Evolutionary conservation across 768 basidiomycete species (phyloP).

Genomic region (Serendipita sp.): DNA sequence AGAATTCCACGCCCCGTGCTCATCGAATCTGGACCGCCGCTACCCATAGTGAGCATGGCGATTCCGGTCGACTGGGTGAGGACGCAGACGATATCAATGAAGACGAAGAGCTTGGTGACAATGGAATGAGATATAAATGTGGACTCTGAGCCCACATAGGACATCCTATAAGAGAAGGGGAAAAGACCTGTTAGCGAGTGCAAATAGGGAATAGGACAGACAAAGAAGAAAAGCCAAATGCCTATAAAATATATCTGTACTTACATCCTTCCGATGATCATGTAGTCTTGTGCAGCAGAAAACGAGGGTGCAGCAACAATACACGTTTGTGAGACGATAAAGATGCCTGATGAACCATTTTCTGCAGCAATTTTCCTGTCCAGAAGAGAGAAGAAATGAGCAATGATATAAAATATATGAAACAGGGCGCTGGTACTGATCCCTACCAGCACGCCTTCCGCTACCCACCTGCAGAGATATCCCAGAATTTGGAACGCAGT

Average conservation of each 20-base stretch:
- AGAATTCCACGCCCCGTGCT: not conserved
- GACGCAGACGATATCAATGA: not conserved
- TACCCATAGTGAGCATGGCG: not conserved
- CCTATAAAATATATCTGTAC: not conserved
- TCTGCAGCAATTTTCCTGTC: too few relatives aligned
- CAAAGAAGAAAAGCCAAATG: too few relatives aligned
- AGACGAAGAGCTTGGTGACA: constrained; percentile 7
- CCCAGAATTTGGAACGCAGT: not conserved
- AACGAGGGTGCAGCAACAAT: constrained; percentile 3
- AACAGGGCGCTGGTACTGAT: not conserved
- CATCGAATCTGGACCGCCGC: not conserved
- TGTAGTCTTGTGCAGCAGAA: constrained; percentile 4
- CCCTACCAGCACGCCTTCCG: too few relatives aligned
- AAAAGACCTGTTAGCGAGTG: not conserved
- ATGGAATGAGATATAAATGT: not conserved
- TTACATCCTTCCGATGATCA: not conserved
- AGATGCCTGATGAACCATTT: too few relatives aligned
- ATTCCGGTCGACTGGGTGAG: not conserved
- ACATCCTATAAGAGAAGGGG: not conserved
- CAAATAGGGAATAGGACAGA: not conserved
- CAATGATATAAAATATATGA: not conserved
- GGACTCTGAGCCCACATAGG: not conserved
- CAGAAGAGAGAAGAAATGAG: not conserved
- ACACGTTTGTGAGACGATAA: not conserved
- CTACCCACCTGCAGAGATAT: not conserved